Evolutionary conservation across 805 yeast genomes (phyloP).

Genomic region (Yarrowia bubula): DNA sequence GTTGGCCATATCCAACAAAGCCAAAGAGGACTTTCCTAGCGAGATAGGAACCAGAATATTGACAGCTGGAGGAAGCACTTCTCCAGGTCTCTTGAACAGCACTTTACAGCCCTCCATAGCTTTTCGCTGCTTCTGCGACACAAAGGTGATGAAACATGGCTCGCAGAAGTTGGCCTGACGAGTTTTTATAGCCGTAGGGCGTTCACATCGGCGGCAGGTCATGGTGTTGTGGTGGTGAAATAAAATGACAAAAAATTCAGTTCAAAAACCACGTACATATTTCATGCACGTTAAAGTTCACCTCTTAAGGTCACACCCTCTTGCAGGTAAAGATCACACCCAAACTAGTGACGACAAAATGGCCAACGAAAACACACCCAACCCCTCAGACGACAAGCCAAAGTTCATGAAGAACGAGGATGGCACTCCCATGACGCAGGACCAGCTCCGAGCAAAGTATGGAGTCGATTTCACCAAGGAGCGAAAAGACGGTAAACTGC

Average conservation of each 20-base stretch:
- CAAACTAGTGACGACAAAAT: not conserved
- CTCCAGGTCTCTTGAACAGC: slow-evolving; percentile 47
- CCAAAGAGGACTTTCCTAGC: slow-evolving; percentile 65
- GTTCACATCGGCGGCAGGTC: slow-evolving; percentile 3
- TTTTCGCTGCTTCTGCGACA: slow-evolving; percentile 76
- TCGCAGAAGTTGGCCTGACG: slow-evolving; percentile 26
- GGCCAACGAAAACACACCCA: slow-evolving; percentile 1
- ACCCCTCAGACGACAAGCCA: not conserved
- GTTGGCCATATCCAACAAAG: slow-evolving; percentile 62
- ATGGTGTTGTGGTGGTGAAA: no score
- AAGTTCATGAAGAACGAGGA: slow-evolving; percentile 21
- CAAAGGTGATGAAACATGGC: slow-evolving; percentile 66
- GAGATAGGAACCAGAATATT: slow-evolving; percentile 61
- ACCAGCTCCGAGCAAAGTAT: slow-evolving; percentile 38
- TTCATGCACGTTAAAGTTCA: not conserved
- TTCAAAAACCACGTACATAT: not conserved
- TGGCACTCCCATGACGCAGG: slow-evolving; percentile 16
- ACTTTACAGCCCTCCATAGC: slow-evolving; percentile 79
- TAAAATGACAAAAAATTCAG: no score
- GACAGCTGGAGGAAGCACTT: slow-evolving; percentile 39
- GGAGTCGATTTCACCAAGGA: slow-evolving; percentile 59
- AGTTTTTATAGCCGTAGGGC: slow-evolving; percentile 11
- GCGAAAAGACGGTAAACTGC: slow-evolving; percentile 57
- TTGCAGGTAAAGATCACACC: no score
- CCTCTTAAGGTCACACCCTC: no score